Evolutionary conservation across 2,329 filamentous ascomycete genomes (phyloP).

Genomic region (Calonectria naviculata): DNA sequence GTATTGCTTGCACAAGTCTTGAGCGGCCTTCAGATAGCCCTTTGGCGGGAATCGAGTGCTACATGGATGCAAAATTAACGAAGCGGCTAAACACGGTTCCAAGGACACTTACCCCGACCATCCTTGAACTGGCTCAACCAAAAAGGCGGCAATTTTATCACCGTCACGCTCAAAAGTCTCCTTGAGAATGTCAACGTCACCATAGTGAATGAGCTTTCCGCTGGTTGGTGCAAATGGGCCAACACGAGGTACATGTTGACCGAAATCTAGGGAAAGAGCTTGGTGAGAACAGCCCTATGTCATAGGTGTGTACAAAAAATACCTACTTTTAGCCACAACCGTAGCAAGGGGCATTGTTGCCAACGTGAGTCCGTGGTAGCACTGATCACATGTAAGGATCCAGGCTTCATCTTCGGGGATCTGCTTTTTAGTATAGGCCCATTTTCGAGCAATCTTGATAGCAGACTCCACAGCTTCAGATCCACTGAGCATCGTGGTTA

Average conservation of each 20-base stretch:
- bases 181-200: constrained; percentile 2
- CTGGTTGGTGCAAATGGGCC: constrained; percentile 17
- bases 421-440: constrained; percentile 23
- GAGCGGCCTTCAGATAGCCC: constrained; percentile 77
- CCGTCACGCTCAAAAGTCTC: constrained; percentile 19
- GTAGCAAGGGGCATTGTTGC: constrained; percentile 22
- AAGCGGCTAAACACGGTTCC: too few species aligned
- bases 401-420: constrained; percentile 16
- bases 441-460: constrained; percentile 27
- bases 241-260: constrained; percentile 17
- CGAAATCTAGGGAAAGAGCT: constrained; percentile 11
- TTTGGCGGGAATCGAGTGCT: constrained; percentile 19
- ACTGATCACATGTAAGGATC: constrained; percentile 16
- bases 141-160: not conserved
- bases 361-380: constrained; percentile 20
- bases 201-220: constrained; percentile 18
- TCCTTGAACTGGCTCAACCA: constrained; percentile 79
- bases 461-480: constrained; percentile 19
- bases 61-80: not conserved
- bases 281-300: not conserved
- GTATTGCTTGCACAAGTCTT: constrained; percentile 87
- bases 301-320: accelerated
- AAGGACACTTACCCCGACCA: constrained; percentile 44
- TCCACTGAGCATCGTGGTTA: constrained; percentile 20
- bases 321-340: constrained; percentile 8